Conservation (phyloP, 352 stramenopile species). For the Globisporangium camurandrum region DNA sequence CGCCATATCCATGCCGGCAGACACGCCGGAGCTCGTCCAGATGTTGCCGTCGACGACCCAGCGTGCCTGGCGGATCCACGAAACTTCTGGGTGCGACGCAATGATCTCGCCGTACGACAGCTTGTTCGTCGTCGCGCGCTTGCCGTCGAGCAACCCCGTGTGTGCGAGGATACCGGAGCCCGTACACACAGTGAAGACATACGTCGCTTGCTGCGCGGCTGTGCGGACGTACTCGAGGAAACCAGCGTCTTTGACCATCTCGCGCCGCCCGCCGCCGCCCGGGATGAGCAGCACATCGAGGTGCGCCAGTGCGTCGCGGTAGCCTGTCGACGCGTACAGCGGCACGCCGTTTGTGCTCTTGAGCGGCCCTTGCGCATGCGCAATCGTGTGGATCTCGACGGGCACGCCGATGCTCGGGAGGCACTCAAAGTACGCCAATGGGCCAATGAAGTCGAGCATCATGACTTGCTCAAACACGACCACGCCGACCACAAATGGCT, state of each 20-base stretch:
- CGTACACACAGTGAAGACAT: constrained; percentile 21
- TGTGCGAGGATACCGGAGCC: constrained; percentile 17
- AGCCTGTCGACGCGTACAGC: constrained; percentile 18
- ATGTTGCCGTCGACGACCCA: constrained; percentile 34
- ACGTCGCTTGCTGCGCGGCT: constrained; percentile 5
- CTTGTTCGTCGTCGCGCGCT: constrained; percentile 25
- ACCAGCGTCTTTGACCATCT: constrained; percentile 11
- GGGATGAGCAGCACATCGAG: constrained; percentile 19
- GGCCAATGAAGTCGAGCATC: constrained; percentile 53
- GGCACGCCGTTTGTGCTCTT: constrained; percentile 24
- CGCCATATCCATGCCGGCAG: constrained; percentile 31
- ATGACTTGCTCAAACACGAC: constrained; percentile 54
- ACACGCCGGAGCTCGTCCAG: constrained; percentile 27
- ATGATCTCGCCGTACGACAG: constrained; percentile 14
- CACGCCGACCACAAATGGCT: constrained; percentile 36
- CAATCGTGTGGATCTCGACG: constrained; percentile 48
- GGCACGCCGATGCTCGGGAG: constrained; percentile 32
- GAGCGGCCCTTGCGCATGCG: constrained; percentile 23
- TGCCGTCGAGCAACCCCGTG: constrained; percentile 20
- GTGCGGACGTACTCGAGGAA: constrained; percentile 14
- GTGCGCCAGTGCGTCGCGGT: constrained; percentile 13
- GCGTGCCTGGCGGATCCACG: constrained; percentile 21
- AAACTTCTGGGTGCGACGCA: constrained; percentile 6
- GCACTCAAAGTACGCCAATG: constrained; percentile 48
- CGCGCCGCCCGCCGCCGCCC: constrained; percentile 4